Evolutionary conservation across 495 filamentous ascomycete species (phyloP).

Genomic region (Aspergillus campestris): DNA sequence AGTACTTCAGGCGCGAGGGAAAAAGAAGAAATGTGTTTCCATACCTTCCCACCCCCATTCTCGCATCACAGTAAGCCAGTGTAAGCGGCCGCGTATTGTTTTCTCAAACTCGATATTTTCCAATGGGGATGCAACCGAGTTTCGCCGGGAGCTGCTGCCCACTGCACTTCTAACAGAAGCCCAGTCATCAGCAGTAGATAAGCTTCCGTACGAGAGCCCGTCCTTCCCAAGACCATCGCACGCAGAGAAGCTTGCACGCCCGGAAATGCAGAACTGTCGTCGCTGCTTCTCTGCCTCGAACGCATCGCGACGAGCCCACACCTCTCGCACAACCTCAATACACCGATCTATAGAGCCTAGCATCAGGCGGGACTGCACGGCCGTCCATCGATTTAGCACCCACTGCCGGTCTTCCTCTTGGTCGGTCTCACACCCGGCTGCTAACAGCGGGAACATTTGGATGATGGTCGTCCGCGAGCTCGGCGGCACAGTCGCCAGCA

Average conservation of each 20-base stretch:
- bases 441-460: slow-evolving; percentile 68
- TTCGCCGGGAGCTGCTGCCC: slow-evolving; percentile 10
- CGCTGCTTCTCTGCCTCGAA: slow-evolving; percentile 28
- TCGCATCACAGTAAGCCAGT: slow-evolving; percentile 75
- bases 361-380: slow-evolving; percentile 55
- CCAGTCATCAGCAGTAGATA: too few species aligned
- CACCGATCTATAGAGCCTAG: slow-evolving; percentile 66
- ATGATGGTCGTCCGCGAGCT: slow-evolving; percentile 60
- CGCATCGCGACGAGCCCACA: slow-evolving; percentile 55
- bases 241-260: slow-evolving; percentile 8
- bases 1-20: background rate
- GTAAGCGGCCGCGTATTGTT: slow-evolving; percentile 58
- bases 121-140: slow-evolving; percentile 25
- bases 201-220: slow-evolving; percentile 3
- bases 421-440: slow-evolving; percentile 60
- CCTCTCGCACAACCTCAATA: slow-evolving; percentile 66
- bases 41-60: slow-evolving; percentile 75
- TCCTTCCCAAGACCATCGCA: slow-evolving; percentile 4
- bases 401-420: slow-evolving; percentile 56
- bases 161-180: too few species aligned
- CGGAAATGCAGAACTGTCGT: slow-evolving; percentile 8
- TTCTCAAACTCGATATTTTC: slow-evolving; percentile 53
- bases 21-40: slow-evolving; percentile 9
- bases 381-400: slow-evolving; percentile 57
- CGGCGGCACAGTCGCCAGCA: slow-evolving; percentile 56